Percentiles rank a stretch among this genome's conserved stretches.
phyloP scores from a whole-genome alignment of 2,329 filamentous ascomycete genomes.

The Periglandula ipomoeae region DNA sequence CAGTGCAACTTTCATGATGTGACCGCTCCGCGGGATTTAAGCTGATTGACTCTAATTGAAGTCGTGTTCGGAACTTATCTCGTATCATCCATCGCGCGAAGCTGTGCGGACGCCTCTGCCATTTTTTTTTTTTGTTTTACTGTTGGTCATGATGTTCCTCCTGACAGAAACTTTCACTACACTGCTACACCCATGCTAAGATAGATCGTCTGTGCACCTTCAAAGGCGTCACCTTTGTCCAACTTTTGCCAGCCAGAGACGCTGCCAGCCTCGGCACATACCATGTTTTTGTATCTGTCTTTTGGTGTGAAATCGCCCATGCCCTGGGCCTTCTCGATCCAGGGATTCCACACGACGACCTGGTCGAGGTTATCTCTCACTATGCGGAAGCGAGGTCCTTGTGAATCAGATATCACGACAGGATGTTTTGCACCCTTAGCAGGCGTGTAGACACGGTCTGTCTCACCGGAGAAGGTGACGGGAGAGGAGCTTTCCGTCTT shows the following conservation, averaged over 20 bases:
- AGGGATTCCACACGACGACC: constrained; percentile 95
- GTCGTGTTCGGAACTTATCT: too few species aligned
- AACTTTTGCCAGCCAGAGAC: constrained; percentile 76
- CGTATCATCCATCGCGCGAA: too few species aligned
- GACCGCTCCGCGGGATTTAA: too few species aligned
- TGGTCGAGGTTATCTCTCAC: constrained; percentile 78
- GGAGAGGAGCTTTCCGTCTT: constrained; percentile 55
- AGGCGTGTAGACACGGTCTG: constrained; percentile 81
- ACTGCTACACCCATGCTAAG: too few species aligned
- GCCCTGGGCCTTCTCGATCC: constrained; percentile 70
- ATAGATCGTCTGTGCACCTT: constrained; percentile 50
- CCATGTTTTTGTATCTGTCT: constrained; percentile 84
- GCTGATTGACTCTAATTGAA: too few species aligned
- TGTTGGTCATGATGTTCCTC: too few species aligned
- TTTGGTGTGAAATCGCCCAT: constrained; percentile 86
- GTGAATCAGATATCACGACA: constrained; percentile 52
- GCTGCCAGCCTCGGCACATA: constrained; percentile 85
- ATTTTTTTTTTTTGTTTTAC: too few species aligned
- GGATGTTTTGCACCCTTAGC: constrained; percentile 48
- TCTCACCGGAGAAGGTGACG: constrained; percentile 66
- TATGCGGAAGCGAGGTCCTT: constrained; percentile 59
- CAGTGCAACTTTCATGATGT: too few species aligned
- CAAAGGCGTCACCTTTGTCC: constrained; percentile 64
- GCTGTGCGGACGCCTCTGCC: too few species aligned
- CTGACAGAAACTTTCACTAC: too few species aligned